Conservation (phyloP, 108 stramenopile species). For the Mayamaea pseudoterrestris region DNA sequence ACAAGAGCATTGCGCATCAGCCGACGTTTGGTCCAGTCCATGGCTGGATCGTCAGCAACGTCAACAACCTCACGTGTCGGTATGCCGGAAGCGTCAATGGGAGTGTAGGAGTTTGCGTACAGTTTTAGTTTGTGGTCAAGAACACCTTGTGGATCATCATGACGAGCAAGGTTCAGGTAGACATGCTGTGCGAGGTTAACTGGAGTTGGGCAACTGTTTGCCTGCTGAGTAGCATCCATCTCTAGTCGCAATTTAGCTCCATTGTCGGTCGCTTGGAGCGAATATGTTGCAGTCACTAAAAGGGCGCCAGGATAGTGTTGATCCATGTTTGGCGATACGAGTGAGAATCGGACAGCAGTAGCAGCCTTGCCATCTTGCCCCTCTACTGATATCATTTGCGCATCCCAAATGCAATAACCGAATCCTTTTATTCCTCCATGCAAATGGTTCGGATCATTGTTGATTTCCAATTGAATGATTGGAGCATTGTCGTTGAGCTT, state of each 20-base stretch:
- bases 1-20: slow-evolving; percentile 32
- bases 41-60: slow-evolving; percentile 30
- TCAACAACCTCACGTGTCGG: slow-evolving; percentile 50
- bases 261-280: slow-evolving; percentile 16
- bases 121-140: slow-evolving; percentile 51
- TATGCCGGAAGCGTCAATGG: slow-evolving; percentile 41
- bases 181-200: slow-evolving; percentile 74
- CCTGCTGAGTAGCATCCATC: slow-evolving; percentile 36
- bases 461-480: slow-evolving; percentile 43
- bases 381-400: slow-evolving; percentile 18
- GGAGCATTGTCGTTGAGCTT: slow-evolving; percentile 14
- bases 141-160: slow-evolving; percentile 26
- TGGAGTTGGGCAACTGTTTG: slow-evolving; percentile 21
- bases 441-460: slow-evolving; percentile 72
- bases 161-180: slow-evolving; percentile 67
- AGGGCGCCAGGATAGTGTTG: slow-evolving; percentile 72
- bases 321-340: slow-evolving; percentile 54
- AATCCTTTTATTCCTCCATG: slow-evolving; percentile 77
- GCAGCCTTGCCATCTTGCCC: slow-evolving; percentile 1
- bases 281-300: slow-evolving; percentile 45
- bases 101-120: slow-evolving; percentile 45
- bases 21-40: slow-evolving; percentile 39
- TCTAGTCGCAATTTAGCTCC: slow-evolving; percentile 24
- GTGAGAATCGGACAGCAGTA: slow-evolving; percentile 30
- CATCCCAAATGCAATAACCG: slow-evolving; percentile 41